These are phyloP conservation scores for Cercophora sp. DNA, from an alignment of 495 filamentous ascomycete species.

Conservation along the genomic window DNA sequence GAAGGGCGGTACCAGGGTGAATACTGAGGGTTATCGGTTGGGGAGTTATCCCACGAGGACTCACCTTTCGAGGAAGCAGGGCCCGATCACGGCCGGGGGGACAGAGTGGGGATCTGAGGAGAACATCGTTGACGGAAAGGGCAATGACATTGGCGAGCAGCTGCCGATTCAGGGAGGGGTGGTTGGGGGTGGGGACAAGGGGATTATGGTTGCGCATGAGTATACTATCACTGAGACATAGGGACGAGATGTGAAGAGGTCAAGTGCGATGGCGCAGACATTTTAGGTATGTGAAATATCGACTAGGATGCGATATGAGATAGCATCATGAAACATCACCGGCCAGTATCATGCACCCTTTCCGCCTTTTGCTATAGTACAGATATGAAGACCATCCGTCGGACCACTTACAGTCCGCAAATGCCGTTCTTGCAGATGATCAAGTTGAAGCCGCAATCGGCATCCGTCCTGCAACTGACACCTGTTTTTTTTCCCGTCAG, in stretches of 20 bases:
- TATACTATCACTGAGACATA: conserved; percentile 10
- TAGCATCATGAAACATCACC: too few species aligned
- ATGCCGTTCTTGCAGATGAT: conserved; percentile 25
- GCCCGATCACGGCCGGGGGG: conserved; percentile 37
- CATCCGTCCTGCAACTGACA: conserved; percentile 16
- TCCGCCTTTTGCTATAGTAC: too few species aligned
- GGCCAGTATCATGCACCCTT: too few species aligned
- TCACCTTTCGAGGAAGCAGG: conserved; percentile 36
- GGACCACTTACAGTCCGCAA: conserved; percentile 21
- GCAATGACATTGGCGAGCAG: not conserved
- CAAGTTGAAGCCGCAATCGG: conserved; percentile 22
- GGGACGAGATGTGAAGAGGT: too few species aligned
- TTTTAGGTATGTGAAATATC: too few species aligned
- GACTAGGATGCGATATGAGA: too few species aligned
- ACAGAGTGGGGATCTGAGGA: conserved; percentile 40
- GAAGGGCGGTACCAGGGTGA: conserved; percentile 6
- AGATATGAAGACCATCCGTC: too few species aligned
- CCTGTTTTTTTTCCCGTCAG: conserved; percentile 12
- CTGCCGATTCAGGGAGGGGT: not conserved
- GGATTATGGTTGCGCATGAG: conserved; percentile 7
- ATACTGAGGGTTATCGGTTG: conserved; percentile 20
- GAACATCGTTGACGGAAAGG: conserved; percentile 28
- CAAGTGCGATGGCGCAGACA: too few species aligned
- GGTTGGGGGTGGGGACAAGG: not conserved
- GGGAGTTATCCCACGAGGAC: conserved; percentile 12